Percentiles rank a stretch among this genome's conserved stretches.
Conservation (phyloP, 2,329 filamentous ascomycete species). For the Epichloe sibirici region DNA sequence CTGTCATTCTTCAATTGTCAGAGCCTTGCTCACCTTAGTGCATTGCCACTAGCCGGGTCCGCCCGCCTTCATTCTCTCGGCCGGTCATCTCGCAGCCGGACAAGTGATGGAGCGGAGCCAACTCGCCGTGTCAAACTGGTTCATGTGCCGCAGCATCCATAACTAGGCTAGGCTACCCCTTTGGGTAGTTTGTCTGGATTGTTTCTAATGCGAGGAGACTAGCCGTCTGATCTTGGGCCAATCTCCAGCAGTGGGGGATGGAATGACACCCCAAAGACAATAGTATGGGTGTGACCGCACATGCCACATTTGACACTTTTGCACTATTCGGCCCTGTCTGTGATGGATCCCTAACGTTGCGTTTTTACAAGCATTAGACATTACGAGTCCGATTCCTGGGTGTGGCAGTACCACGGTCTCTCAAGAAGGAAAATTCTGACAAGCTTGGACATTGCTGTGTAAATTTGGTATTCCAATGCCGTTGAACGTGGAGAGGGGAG, state of each 20-base stretch:
- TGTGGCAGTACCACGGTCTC: not conserved
- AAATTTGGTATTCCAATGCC: not conserved
- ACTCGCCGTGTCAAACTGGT: not conserved
- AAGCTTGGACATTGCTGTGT: not conserved
- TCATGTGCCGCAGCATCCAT: not conserved
- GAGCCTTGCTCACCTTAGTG: too few relatives aligned
- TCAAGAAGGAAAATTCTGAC: not conserved
- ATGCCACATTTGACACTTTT: not conserved
- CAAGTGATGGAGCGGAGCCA: not conserved
- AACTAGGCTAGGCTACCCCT: not conserved
- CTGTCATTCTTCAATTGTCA: too few relatives aligned
- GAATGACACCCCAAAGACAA: not conserved
- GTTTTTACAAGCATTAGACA: not conserved
- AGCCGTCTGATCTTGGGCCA: not conserved
- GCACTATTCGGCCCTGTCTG: not conserved
- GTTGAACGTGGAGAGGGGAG: not conserved
- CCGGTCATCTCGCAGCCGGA: not conserved
- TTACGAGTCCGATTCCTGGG: conserved; percentile 1
- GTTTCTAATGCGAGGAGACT: not conserved
- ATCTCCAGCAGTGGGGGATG: not conserved
- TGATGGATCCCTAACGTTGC: conserved; percentile 1
- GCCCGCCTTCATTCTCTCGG: not conserved
- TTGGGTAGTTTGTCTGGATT: not conserved
- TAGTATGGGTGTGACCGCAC: not conserved
- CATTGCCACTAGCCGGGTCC: not conserved